These are phyloP conservation scores for Crucibulum laeve DNA, from an alignment of 768 basidiomycete species.

Conservation along the genomic window DNA sequence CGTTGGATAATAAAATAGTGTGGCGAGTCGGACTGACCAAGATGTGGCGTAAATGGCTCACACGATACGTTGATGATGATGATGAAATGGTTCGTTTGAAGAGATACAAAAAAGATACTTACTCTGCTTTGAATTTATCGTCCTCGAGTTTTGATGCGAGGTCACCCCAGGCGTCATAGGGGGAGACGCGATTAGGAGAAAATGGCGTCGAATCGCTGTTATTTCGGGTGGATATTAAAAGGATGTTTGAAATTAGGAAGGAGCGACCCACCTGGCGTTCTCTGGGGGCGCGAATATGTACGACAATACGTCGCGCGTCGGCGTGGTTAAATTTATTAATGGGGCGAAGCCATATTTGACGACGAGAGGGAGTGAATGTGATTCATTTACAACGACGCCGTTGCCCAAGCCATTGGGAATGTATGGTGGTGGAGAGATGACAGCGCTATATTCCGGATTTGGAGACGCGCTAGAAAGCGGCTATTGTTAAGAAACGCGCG, in stretches of 20 bases:
- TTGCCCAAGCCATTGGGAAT: conserved; percentile 20
- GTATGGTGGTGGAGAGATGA: too few relatives aligned
- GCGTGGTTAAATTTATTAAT: conserved; percentile 51
- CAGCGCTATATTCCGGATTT: too few relatives aligned
- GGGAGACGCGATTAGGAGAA: conserved; percentile 31
- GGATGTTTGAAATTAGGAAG: conserved; percentile 12
- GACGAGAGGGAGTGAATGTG: conserved; percentile 31
- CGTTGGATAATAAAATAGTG: too few relatives aligned
- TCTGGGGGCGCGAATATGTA: conserved; percentile 79
- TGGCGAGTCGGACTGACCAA: conserved; percentile 5
- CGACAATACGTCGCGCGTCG: conserved; percentile 61
- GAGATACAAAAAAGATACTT: conserved; percentile 42
- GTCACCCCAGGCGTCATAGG: conserved; percentile 73
- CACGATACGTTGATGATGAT: conserved; percentile 19
- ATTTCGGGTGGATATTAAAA: conserved; percentile 3
- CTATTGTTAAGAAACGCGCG: too few relatives aligned
- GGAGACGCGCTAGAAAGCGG: too few relatives aligned
- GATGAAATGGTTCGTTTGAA: conserved; percentile 17
- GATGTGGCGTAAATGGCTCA: conserved; percentile 15
- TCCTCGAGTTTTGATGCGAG: conserved; percentile 67
- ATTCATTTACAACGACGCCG: conserved; percentile 12
- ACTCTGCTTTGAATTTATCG: conserved; percentile 80
- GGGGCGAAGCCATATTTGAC: conserved; percentile 49
- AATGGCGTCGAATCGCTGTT: conserved; percentile 36
- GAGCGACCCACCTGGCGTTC: conserved; percentile 32